Base-by-base conservation (phyloP, 805 yeast genomes). In the Candida nitratophila region DNA sequence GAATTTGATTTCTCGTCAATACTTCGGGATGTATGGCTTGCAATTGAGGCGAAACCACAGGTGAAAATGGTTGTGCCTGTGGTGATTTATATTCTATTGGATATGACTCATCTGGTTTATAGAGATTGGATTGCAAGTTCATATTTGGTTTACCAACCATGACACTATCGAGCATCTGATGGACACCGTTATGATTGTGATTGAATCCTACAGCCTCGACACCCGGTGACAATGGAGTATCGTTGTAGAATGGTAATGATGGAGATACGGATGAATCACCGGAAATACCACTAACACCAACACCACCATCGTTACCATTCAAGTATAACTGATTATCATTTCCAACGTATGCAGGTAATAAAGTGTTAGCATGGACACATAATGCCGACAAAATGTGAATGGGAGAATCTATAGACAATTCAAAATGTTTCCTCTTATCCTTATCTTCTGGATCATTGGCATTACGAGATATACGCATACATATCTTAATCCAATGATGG, bases 401-500 rank as follows among this genome's bases (percentile, higher is more conserved):
- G 3, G 99, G 99, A 2, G 96, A 86, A 63, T 93, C 99, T 45
- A 93, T 91, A 46, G 88, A 81, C 38, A 93, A 86, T 66, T 93
- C 99, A 59, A 85, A 93, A 59, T 89, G 97, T 59, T 90, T 93
- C 39, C 95, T 70, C 57, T 86, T 86, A 7, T 48, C 41, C 2
- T 65, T 64, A 34, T 64, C 60, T 21, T 60, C 66, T 38, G 68
- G 64, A 2, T 71, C 69, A 2, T 80, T 76, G 37, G 84, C 81
- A n/a, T 71, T 57, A 51, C 75, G 77, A 5, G 96, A 86, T 34
- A 93, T 69, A 42, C 98, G 68, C 42, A 93, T 65, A 50, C 95
- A 84, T 15, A 93, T 75, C 64, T 93, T 93, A 55, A 93, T 81
- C 97, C 99, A 93, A 65, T 93, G 99, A 55, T 86, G 91, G 7